A percentile compares a stretch with the other conserved stretches of the same genome.
Conservation (phyloP, 495 filamentous ascomycete genomes). For the Venustampulla echinocandica region DNA sequence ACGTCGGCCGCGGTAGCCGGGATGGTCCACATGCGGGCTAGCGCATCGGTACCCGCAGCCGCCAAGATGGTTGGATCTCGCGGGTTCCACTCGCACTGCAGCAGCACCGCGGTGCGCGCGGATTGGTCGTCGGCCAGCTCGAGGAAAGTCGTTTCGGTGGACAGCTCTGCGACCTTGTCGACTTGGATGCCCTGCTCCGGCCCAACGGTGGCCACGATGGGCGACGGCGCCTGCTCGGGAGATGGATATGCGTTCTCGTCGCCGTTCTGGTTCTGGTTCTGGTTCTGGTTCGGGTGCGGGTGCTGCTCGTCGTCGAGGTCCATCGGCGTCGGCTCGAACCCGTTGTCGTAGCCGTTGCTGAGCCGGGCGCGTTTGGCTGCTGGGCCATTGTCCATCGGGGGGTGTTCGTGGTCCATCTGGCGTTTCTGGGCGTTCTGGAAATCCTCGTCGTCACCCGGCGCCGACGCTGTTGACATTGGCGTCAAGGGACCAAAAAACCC, state of each 20-base stretch:
- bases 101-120: slow-evolving; percentile 38
- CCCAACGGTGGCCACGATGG: slow-evolving; percentile 49
- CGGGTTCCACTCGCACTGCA: slow-evolving; percentile 70
- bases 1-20: slow-evolving; percentile 39
- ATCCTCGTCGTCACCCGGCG: slow-evolving; percentile 27
- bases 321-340: slow-evolving; percentile 51
- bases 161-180: slow-evolving; percentile 55
- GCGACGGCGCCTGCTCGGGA: slow-evolving; percentile 46
- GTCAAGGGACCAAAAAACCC: slow-evolving; percentile 22
- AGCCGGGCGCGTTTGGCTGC: slow-evolving; percentile 45
- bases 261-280: no score
- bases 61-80: slow-evolving; percentile 64
- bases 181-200: slow-evolving; percentile 65
- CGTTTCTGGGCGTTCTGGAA: slow-evolving; percentile 43
- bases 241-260: slow-evolving; percentile 47
- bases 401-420: slow-evolving; percentile 36
- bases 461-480: slow-evolving; percentile 6
- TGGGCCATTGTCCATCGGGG: slow-evolving; percentile 39
- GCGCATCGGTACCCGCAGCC: slow-evolving; percentile 63
- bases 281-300: no score
- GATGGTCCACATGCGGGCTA: slow-evolving; percentile 73
- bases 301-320: slow-evolving; percentile 42
- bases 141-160: slow-evolving; percentile 56
- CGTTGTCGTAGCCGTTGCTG: slow-evolving; percentile 54
- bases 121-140: slow-evolving; percentile 49